Evolutionary conservation across 78 protist species (phyloP), one percentile per base, ranked within the genome.

Genomic region (Reticulomyxa filosa): DNA sequence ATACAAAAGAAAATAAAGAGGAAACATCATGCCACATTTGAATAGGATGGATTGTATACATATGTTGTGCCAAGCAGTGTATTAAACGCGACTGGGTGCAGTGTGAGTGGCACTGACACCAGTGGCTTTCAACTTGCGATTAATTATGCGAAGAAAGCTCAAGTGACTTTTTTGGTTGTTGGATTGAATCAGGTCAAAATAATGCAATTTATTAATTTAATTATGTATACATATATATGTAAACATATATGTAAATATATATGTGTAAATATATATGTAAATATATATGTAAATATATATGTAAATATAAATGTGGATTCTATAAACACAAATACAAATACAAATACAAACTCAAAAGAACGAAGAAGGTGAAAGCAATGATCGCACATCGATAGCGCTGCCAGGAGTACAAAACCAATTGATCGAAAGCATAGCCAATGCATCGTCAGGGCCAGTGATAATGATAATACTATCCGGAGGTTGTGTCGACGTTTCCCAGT

Each of bases 391-490:
- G 10, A 1, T 25, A 29, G 62, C 22, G 10, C n/a, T 69, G 22
- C 62, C 73, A 17, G 73, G 73, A 22, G 56, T 4, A 55, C 73
- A 69, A 55, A 30, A 0, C 13, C 10, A 8, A 1, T 36, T 69
- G 20, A 1, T 56, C 2, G 25, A 22, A 37, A 2, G 3, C 22
- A n/a, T 42, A 20, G 36, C 70, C 1, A 27, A 42, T 10, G 38
- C 46, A 8, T 27, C 11, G 34, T 0, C 22, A n/a, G 34, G 35
- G 53, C 80, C 80, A 6, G 22, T 22, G 11, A 50, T 32, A 23
- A 10, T 70, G 29, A 46, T 78, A 4, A 46, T 78, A 25, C 0
- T 78, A 27, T 56, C 39, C 51, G 80, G 79, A 7, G 83, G 83
- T 26, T 4, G 20, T 27, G 7, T 76, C 33, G 62, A 66, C 32